Base-by-base conservation (phyloP, 192 early-diverging fungal species). In the Backusella psychrophila region DNA sequence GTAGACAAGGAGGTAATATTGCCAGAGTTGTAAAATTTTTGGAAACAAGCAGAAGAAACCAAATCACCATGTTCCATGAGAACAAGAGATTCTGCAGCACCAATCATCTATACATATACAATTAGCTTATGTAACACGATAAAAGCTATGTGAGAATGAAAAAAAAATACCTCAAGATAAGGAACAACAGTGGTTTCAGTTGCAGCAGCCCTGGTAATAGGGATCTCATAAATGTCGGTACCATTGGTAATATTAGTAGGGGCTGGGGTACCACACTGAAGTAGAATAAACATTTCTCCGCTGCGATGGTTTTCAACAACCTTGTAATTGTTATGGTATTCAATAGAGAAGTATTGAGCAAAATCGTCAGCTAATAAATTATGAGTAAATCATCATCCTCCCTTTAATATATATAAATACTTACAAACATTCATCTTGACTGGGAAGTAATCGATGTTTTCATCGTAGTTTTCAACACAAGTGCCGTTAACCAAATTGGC, bases 241-340 rank as follows among this genome's bases (percentile, higher is more conserved):
- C 80, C 84, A 52, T 63, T 68, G 52, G 86, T 75, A 11, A 86
- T 42, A 44, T 78, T 75, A 17, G 84, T 77, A 36, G 89, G 87
- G 3, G 69, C 66, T 9, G 89, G 87, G 21, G 92, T 91, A 71
- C 92, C 91, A 79, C 91, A 94, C 79, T 92, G 92, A 70, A 89
- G 87, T 38, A 93, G 85, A 34, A 89, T 85, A 76, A 89, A 94
- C 26, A 77, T 86, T 26, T 86, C 85, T 52, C 87, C 87, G 31
- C 83, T 78, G 26, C 80, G 68, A 26, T 41, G 85, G 83, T 92
- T 91, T 46, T 78, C 83, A 12, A 93, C 82, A 52, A 90, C 76
- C 82, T 94, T 94, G 83, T 90, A 88, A 73, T 88, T 90, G 12
- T 87, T 83, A 21, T 83, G 75, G 75, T 93, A 93, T 11, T 77